Conservation (phyloP, 805 yeast species). For the Sugiyamaella valdiviana region DNA sequence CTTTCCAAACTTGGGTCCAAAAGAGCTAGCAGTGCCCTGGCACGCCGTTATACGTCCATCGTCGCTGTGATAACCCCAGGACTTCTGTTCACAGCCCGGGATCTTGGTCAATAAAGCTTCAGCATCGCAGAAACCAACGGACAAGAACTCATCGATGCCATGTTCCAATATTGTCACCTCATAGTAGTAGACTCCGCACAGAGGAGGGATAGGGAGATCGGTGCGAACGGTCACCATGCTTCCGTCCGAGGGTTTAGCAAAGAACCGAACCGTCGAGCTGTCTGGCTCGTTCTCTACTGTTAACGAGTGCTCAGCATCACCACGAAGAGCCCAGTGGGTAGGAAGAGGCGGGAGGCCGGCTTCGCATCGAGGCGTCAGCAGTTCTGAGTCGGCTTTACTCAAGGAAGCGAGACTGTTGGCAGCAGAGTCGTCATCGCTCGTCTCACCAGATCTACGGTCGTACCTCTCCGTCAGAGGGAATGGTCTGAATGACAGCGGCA, state of each 20-base stretch:
- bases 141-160: slow-evolving; percentile 37
- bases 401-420: not conserved
- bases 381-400: not conserved
- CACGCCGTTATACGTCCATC: slow-evolving; percentile 41
- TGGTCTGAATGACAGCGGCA: not conserved
- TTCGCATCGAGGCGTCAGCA: slow-evolving; percentile 8
- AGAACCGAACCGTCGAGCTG: slow-evolving; percentile 5
- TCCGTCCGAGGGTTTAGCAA: slow-evolving; percentile 4
- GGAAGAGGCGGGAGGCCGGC: slow-evolving; percentile 22
- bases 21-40: slow-evolving; percentile 37
- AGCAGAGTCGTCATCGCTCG: not conserved
- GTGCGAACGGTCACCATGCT: slow-evolving; percentile 28
- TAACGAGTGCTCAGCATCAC: slow-evolving; percentile 12
- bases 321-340: slow-evolving; percentile 15
- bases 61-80: slow-evolving; percentile 50
- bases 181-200: slow-evolving; percentile 45
- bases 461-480: not conserved
- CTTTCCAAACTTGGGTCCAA: slow-evolving; percentile 43
- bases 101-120: slow-evolving; percentile 32
- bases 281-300: slow-evolving; percentile 12
- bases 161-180: slow-evolving; percentile 40
- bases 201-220: slow-evolving; percentile 34
- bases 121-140: slow-evolving; percentile 42
- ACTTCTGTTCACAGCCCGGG: slow-evolving; percentile 44
- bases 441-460: not conserved